phyloP scores from a whole-genome alignment of 495 filamentous ascomycete species.

The Glonium stellatum region DNA sequence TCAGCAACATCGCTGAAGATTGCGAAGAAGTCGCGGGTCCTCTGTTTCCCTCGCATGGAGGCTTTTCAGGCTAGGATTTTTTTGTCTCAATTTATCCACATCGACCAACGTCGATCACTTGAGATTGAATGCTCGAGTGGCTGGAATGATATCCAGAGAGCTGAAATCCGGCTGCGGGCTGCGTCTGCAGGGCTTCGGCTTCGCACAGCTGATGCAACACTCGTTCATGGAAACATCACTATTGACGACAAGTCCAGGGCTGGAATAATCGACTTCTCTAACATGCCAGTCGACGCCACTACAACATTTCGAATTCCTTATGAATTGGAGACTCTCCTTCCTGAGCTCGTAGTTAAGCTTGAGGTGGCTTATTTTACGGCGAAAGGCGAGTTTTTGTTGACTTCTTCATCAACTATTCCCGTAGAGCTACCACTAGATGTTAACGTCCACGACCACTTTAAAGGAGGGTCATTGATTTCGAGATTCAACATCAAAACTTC shows the following conservation, averaged over 20 bases:
- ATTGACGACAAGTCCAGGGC: slow-evolving; percentile 54
- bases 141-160: slow-evolving; percentile 63
- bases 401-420: slow-evolving; percentile 54
- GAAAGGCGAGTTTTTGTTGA: slow-evolving; percentile 63
- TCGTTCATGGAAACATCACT: slow-evolving; percentile 44
- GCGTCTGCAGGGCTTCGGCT: slow-evolving; percentile 84
- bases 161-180: slow-evolving; percentile 66
- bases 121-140: slow-evolving; percentile 69
- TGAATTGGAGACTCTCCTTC: slow-evolving; percentile 70
- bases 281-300: slow-evolving; percentile 44
- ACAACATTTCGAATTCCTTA: slow-evolving; percentile 68
- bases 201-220: slow-evolving; percentile 61
- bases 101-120: slow-evolving; percentile 68
- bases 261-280: slow-evolving; percentile 59
- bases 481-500: slow-evolving; percentile 82
- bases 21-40: slow-evolving; percentile 43
- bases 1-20: slow-evolving; percentile 34
- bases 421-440: slow-evolving; percentile 78
- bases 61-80: slow-evolving; percentile 45
- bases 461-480: slow-evolving; percentile 71
- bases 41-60: slow-evolving; percentile 45
- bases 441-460: slow-evolving; percentile 95
- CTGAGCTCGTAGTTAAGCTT: slow-evolving; percentile 62
- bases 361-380: slow-evolving; percentile 75
- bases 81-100: slow-evolving; percentile 55